phyloP scores from a whole-genome alignment of 1,284 basidiomycete genomes.

The Coniferiporia sulphurascens region DNA sequence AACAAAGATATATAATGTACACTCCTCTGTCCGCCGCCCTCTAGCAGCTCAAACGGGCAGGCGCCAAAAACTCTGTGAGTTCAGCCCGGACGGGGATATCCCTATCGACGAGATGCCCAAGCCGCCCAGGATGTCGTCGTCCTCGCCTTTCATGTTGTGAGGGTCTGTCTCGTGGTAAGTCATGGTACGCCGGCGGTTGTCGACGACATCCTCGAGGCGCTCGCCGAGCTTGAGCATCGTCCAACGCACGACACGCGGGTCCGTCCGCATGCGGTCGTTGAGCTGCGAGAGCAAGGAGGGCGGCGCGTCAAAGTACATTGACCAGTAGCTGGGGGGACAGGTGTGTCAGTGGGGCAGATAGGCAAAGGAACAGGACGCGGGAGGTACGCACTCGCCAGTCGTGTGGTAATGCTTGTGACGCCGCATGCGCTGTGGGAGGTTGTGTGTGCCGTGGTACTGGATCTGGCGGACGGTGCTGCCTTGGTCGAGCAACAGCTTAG shows the following conservation, averaged over 20 bases:
- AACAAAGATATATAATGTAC: no score
- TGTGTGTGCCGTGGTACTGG: slow-evolving; percentile 69
- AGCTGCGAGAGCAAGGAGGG: slow-evolving; percentile 64
- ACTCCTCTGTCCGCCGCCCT: no score
- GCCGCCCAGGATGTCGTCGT: no score
- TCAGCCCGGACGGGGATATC: no score
- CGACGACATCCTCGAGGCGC: slow-evolving; percentile 62
- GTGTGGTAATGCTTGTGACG: slow-evolving; percentile 59
- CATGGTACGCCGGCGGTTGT: slow-evolving; percentile 24
- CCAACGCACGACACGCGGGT: slow-evolving; percentile 81
- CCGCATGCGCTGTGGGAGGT: slow-evolving; percentile 74
- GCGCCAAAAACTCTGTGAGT: no score
- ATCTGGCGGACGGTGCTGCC: slow-evolving; percentile 81
- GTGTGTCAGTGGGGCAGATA: background rate
- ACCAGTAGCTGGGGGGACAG: slow-evolving; percentile 67
- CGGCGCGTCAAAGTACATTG: slow-evolving; percentile 84
- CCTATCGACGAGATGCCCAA: no score
- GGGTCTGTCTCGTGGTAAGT: no score
- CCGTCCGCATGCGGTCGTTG: slow-evolving; percentile 62
- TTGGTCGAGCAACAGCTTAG: slow-evolving; percentile 66
- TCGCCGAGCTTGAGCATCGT: slow-evolving; percentile 79
- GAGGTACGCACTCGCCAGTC: slow-evolving; percentile 70
- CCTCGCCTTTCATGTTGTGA: no score
- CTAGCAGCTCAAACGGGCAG: no score
- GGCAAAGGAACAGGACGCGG: background rate